These are phyloP conservation scores for Didymella glomerata DNA, from an alignment of 2,329 filamentous ascomycete species.

Conservation along the genomic window DNA sequence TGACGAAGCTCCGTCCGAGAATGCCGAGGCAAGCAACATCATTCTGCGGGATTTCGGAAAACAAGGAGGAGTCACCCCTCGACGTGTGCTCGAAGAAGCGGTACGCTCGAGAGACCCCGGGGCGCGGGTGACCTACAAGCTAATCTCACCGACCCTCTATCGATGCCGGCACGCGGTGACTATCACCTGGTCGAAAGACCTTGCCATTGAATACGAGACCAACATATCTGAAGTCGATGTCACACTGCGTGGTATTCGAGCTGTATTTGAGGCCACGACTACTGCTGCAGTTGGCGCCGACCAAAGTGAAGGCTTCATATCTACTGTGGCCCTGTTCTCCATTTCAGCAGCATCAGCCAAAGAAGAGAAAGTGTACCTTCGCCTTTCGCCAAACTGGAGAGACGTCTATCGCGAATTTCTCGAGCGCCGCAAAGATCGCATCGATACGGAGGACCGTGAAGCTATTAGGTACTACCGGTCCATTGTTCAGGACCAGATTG, in stretches of 20 bases:
- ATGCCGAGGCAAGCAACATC: conserved; percentile 60
- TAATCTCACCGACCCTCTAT: conserved; percentile 77
- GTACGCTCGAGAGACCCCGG: conserved; percentile 81
- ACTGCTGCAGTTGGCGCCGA: conserved; percentile 77
- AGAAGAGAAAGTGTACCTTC: conserved; percentile 84
- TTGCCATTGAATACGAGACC: conserved; percentile 60
- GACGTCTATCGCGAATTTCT: conserved; percentile 85
- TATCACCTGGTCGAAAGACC: conserved; percentile 80
- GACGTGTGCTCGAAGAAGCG: conserved; percentile 82
- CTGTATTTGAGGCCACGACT: conserved; percentile 76
- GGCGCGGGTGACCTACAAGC: conserved; percentile 71
- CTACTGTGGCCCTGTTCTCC: conserved; percentile 82
- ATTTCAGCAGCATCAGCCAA: conserved; percentile 79
- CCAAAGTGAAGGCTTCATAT: conserved; percentile 88
- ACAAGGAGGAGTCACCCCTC: conserved; percentile 77
- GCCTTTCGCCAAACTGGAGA: conserved; percentile 81
- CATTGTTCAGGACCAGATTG: conserved; percentile 73
- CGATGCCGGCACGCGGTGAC: conserved; percentile 78
- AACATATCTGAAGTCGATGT: conserved; percentile 55
- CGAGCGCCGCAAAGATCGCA: conserved; percentile 72
- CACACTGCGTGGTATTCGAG: conserved; percentile 55
- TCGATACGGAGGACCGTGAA: conserved; percentile 74
- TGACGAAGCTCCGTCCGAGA: conserved; percentile 24
- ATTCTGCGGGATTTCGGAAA: conserved; percentile 85
- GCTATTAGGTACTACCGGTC: conserved; percentile 72